phyloP scores from a whole-genome alignment of 345 rosid species.

The Acer saccharum region DNA sequence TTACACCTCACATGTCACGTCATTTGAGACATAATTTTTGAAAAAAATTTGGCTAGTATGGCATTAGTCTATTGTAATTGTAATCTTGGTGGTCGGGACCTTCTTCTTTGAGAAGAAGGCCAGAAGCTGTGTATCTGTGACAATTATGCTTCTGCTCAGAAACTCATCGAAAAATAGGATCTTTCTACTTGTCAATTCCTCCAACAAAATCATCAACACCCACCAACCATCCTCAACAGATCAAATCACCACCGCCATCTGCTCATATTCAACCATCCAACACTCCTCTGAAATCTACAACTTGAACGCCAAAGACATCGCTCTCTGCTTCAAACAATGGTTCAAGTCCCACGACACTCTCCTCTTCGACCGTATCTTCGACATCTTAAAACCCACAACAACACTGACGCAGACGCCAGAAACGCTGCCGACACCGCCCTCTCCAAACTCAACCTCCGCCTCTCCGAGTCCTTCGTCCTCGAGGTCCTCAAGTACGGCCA shows the following conservation, averaged over 20 bases:
- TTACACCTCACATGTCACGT: no score
- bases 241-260: background rate
- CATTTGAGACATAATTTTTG: no score
- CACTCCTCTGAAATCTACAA: background rate
- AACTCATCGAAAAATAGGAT: slow-evolving; percentile 2
- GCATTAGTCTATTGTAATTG: no score
- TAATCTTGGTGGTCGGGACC: no score
- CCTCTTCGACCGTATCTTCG: slow-evolving; percentile 46
- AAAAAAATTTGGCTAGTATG: no score
- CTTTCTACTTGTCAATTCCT: background rate
- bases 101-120: no score
- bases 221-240: background rate
- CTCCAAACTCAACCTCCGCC: slow-evolving; percentile 48
- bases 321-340: slow-evolving; percentile 56
- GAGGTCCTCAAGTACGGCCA: slow-evolving; percentile 55
- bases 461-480: slow-evolving; percentile 59
- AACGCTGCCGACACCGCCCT: slow-evolving; percentile 28
- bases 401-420: no score
- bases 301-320: slow-evolving; percentile 36
- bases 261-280: background rate
- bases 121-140: no score
- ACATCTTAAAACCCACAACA: slow-evolving; percentile 34
- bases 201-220: no score
- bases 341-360: slow-evolving; percentile 38
- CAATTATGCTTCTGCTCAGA: background rate